phyloP scores from a whole-genome alignment of 345 rosid species.

The Draba incana region DNA sequence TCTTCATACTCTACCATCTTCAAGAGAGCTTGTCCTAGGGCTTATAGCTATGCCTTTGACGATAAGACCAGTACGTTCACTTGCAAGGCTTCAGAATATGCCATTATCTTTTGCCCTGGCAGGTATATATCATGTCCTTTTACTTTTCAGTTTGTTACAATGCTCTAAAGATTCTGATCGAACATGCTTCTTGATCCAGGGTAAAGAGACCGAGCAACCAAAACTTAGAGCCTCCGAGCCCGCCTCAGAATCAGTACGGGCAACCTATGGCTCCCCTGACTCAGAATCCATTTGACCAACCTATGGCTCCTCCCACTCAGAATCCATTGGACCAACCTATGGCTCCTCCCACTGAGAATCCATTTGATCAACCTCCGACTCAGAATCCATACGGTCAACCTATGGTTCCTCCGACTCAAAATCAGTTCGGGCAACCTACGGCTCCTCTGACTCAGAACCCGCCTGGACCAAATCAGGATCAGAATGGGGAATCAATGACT shows the following conservation, averaged over 20 bases:
- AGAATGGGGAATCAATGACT: slow-evolving; percentile 22
- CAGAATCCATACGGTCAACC: slow-evolving; percentile 9
- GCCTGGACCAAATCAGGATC: slow-evolving; percentile 31
- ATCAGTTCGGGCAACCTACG: slow-evolving; percentile 2
- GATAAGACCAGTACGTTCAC: slow-evolving; percentile 85
- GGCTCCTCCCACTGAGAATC: slow-evolving; percentile 24
- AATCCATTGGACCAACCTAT: slow-evolving; percentile 12
- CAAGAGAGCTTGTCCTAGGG: slow-evolving; percentile 87
- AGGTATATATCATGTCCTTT: slow-evolving; percentile 25
- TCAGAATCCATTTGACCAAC: slow-evolving; percentile 5
- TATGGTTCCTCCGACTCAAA: slow-evolving; percentile 25
- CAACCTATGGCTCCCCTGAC: slow-evolving; percentile 30
- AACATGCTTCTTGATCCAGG: slow-evolving; percentile 23
- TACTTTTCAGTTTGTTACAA: slow-evolving; percentile 12
- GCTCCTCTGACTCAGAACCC: slow-evolving; percentile 30
- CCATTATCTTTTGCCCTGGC: slow-evolving; percentile 81
- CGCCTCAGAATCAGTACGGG: slow-evolving; percentile 28
- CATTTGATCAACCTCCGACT: neutral
- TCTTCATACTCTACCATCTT: slow-evolving; percentile 74
- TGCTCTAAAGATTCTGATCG: slow-evolving; percentile 14
- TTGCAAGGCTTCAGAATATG: slow-evolving; percentile 81
- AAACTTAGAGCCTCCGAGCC: slow-evolving; percentile 22
- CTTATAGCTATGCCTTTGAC: slow-evolving; percentile 84
- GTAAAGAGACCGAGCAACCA: slow-evolving; percentile 38
- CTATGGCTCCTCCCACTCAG: slow-evolving; percentile 28